These are phyloP conservation scores for Phytophthora sojae DNA, from an alignment of 352 stramenopile species.

Conservation along the genomic window DNA sequence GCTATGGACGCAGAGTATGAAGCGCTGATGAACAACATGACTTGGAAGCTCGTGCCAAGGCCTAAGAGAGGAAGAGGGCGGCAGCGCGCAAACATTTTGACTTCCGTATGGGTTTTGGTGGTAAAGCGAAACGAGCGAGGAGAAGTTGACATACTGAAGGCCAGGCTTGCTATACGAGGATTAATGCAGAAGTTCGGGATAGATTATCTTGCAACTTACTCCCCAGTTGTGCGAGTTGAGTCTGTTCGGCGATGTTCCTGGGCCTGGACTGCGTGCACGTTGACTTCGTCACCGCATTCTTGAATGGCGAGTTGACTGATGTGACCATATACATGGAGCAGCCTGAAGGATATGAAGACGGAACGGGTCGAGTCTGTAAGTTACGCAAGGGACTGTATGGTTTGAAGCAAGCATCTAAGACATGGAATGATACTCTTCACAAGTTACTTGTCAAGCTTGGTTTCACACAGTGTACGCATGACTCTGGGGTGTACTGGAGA, in stretches of 20 bases:
- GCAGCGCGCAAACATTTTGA: neutral
- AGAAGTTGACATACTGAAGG: slow-evolving; percentile 3
- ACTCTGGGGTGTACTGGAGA: slow-evolving; percentile 13
- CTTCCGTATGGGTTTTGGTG: slow-evolving; percentile 8
- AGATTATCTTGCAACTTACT: slow-evolving; percentile 11
- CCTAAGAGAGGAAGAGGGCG: neutral
- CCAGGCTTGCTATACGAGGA: slow-evolving; percentile 7
- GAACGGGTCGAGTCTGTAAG: slow-evolving; percentile 6
- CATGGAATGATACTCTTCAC: slow-evolving; percentile 19
- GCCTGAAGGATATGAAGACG: slow-evolving; percentile 10
- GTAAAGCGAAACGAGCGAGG: slow-evolving; percentile 12
- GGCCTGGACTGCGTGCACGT: neutral
- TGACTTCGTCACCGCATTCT: neutral
- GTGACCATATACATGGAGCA: slow-evolving; percentile 23
- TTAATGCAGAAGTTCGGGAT: neutral
- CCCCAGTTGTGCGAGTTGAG: slow-evolving; percentile 13
- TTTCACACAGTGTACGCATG: slow-evolving; percentile 6
- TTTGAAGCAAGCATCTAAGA: slow-evolving; percentile 4
- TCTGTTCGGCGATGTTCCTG: neutral
- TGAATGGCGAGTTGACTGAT: neutral
- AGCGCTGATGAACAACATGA: slow-evolving; percentile 6
- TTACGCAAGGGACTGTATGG: slow-evolving; percentile 6
- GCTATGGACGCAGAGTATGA: slow-evolving; percentile 10
- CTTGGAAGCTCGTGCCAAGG: slow-evolving; percentile 7
- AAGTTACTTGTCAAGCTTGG: slow-evolving; percentile 1